Evolutionary conservation across 2,329 filamentous ascomycete genomes (phyloP).

Genomic region (Neospermospora avenae): DNA sequence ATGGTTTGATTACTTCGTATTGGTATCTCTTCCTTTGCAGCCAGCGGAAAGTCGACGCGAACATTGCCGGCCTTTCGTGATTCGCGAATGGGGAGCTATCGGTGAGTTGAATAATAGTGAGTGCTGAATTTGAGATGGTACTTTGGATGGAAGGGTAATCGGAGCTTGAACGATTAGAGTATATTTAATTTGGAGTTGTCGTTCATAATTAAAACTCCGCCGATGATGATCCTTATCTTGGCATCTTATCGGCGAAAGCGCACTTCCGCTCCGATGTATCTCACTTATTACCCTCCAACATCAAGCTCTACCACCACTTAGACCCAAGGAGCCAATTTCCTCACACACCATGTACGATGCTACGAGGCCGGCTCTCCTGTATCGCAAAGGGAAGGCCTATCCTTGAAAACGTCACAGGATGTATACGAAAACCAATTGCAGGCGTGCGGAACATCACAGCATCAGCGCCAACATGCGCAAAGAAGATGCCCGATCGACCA

Average conservation of each 20-base stretch:
- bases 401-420: conserved; percentile 12
- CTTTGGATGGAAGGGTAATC: not conserved
- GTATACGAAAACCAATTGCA: not conserved
- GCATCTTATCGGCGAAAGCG: conserved; percentile 2
- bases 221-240: not conserved
- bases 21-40: conserved; percentile 95
- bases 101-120: not conserved
- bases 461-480: conserved; percentile 36
- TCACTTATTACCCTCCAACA: not conserved
- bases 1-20: conserved; percentile 58
- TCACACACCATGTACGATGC: conserved; percentile 30
- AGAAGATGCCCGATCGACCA: conserved; percentile 72
- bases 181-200: too few species aligned
- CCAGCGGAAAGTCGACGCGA: conserved; percentile 65
- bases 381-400: conserved; percentile 5
- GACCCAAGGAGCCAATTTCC: not conserved
- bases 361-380: conserved; percentile 20
- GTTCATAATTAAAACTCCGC: too few species aligned
- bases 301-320: not conserved
- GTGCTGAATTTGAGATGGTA: not conserved
- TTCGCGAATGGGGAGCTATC: not conserved
- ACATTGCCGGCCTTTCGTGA: conserved; percentile 31
- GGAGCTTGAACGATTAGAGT: too few species aligned
- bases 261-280: not conserved
- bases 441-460: conserved; percentile 16